These are phyloP conservation scores for Monosporascus sp. DNA, from an alignment of 2,329 filamentous ascomycete species.

Conservation along the genomic window DNA sequence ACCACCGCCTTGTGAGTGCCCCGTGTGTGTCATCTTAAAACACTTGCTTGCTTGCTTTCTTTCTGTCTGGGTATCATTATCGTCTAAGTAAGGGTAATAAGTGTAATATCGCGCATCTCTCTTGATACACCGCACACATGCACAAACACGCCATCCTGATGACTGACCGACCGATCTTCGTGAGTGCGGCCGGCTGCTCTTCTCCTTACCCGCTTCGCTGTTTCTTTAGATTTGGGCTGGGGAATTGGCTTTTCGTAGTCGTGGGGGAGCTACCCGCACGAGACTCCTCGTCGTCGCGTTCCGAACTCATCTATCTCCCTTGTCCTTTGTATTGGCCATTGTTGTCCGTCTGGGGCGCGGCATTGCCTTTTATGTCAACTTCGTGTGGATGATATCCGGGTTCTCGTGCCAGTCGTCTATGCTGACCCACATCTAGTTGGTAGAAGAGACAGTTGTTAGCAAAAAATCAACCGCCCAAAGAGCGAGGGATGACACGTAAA, in stretches of 20 bases:
- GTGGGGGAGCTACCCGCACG: too few species aligned
- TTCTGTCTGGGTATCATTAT: not conserved
- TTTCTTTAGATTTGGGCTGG: too few species aligned
- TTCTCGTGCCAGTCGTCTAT: slow-evolving; percentile 99
- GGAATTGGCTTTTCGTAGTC: too few species aligned
- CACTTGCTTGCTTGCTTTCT: not conserved
- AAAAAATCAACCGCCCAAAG: not conserved
- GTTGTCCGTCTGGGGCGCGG: not conserved
- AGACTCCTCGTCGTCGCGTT: not conserved
- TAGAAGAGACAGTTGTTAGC: slow-evolving; percentile 8
- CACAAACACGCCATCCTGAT: too few species aligned
- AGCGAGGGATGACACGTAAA: too few species aligned
- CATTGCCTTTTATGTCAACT: slow-evolving; percentile 65
- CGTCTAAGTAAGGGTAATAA: not conserved
- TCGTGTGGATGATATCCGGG: slow-evolving; percentile 96
- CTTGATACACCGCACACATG: too few species aligned
- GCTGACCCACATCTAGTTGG: slow-evolving; percentile 91
- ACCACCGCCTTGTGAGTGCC: not conserved
- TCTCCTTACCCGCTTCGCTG: too few species aligned
- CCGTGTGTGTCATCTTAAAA: not conserved
- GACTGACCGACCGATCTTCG: too few species aligned
- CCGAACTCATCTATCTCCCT: not conserved
- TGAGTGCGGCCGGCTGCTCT: too few species aligned
- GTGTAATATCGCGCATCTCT: not conserved
- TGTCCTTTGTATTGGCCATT: not conserved